Evolutionary conservation across 331 rosid species (phyloP).

Genomic region (Cydonia oblonga): DNA sequence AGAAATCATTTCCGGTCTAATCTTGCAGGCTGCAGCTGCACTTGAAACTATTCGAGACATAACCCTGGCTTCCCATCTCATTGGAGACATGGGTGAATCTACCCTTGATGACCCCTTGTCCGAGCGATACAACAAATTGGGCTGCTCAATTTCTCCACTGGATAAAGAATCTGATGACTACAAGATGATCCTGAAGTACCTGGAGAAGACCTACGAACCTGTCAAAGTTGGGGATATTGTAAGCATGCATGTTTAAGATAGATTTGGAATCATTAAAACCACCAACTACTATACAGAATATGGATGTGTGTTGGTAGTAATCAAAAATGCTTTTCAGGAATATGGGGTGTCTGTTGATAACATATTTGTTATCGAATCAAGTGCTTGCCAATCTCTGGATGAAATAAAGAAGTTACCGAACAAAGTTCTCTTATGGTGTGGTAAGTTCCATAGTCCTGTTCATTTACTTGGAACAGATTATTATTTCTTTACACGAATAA

Average conservation of each 20-base stretch:
- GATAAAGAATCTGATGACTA: conserved; percentile 54
- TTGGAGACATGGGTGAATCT: conserved; percentile 61
- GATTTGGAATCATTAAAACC: too few species aligned
- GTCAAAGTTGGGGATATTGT: conserved; percentile 65
- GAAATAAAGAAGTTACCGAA: conserved; percentile 63
- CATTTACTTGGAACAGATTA: too few species aligned
- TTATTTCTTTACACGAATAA: too few species aligned
- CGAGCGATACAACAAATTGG: conserved; percentile 46
- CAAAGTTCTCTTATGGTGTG: conserved; percentile 83
- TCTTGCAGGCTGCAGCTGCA: conserved; percentile 55
- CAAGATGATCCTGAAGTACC: conserved; percentile 64
- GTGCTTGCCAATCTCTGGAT: conserved; percentile 45
- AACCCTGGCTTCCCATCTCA: conserved; percentile 53
- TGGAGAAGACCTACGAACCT: conserved; percentile 65
- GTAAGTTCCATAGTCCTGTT: conserved; percentile 23
- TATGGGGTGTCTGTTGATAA: conserved; percentile 54
- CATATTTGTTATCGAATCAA: conserved; percentile 41
- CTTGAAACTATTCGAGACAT: conserved; percentile 56
- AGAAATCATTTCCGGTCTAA: neutral
- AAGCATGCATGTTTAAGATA: conserved; percentile 2
- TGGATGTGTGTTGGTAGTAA: neutral
- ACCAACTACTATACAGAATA: too few species aligned
- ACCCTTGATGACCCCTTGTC: conserved; percentile 71
- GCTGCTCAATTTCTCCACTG: conserved; percentile 49
- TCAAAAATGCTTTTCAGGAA: conserved; percentile 30